These are phyloP conservation scores for Mycena polygramma DNA, from an alignment of 768 basidiomycete genomes.

Conservation along the genomic window DNA sequence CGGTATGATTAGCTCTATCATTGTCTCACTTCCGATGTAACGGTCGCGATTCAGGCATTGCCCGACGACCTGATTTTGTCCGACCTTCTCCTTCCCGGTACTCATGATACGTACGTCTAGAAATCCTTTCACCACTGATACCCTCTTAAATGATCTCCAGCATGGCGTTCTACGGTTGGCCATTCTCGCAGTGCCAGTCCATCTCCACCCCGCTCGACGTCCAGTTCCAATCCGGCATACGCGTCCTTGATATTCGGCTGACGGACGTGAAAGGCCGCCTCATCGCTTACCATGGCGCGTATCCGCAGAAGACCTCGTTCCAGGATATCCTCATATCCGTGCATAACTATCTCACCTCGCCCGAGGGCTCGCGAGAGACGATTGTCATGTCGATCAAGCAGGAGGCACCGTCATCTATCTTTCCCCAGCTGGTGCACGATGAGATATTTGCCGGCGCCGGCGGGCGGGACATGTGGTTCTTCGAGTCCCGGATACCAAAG, in stretches of 20 bases:
- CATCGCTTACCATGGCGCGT: constrained; percentile 84
- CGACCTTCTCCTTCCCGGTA: constrained; percentile 85
- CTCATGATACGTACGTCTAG: constrained; percentile 74
- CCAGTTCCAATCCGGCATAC: constrained; percentile 84
- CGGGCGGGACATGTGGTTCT: constrained; percentile 78
- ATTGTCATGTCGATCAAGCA: constrained; percentile 92
- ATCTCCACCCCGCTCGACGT: constrained; percentile 67
- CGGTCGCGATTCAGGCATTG: constrained; percentile 51
- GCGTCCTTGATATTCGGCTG: constrained; percentile 86
- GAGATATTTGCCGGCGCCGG: constrained; percentile 72
- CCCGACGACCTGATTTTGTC: constrained; percentile 79
- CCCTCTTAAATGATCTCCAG: constrained; percentile 49
- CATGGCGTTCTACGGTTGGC: constrained; percentile 90
- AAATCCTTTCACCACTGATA: neutral
- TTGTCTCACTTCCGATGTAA: neutral
- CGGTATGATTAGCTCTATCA: constrained; percentile 36
- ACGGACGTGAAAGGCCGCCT: constrained; percentile 73
- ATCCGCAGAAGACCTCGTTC: constrained; percentile 79
- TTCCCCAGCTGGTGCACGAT: constrained; percentile 75
- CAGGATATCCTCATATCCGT: constrained; percentile 72
- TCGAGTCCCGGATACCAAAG: constrained; percentile 83
- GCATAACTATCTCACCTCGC: constrained; percentile 72
- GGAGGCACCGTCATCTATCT: constrained; percentile 74
- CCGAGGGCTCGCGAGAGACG: constrained; percentile 73
- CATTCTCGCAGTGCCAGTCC: constrained; percentile 89